phyloP scores from a whole-genome alignment of 805 yeast genomes.

The Kluyveromyces starmeri region DNA sequence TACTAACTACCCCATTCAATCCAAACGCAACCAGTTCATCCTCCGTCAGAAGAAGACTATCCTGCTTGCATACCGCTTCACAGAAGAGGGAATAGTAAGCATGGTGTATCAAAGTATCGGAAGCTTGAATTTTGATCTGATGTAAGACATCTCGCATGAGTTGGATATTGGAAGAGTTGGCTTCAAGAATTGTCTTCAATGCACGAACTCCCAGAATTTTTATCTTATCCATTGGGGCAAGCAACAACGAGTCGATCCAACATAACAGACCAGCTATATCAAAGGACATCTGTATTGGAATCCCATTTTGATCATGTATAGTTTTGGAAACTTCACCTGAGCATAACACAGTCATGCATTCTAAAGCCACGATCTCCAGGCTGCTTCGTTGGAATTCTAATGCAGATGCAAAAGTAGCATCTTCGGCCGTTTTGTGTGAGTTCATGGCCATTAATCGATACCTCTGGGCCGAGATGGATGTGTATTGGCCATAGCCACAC shows the following conservation, averaged over 20 bases:
- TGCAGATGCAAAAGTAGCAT: slow-evolving; percentile 54
- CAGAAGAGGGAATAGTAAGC: slow-evolving; percentile 66
- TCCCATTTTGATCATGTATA: slow-evolving; percentile 13
- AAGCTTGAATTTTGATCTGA: slow-evolving; percentile 60
- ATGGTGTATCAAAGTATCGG: slow-evolving; percentile 43
- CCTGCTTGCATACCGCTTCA: slow-evolving; percentile 47
- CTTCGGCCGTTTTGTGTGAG: slow-evolving; percentile 30
- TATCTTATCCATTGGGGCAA: slow-evolving; percentile 47
- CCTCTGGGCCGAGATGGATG: slow-evolving; percentile 53
- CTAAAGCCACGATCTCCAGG: slow-evolving; percentile 60
- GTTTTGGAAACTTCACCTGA: slow-evolving; percentile 60
- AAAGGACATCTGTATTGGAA: slow-evolving; percentile 49
- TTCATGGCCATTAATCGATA: slow-evolving; percentile 47
- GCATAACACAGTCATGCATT: slow-evolving; percentile 78
- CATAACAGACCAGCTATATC: slow-evolving; percentile 57
- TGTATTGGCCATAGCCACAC: slow-evolving; percentile 82
- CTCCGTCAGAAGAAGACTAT: slow-evolving; percentile 42
- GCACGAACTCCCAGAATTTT: slow-evolving; percentile 64
- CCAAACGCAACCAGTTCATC: slow-evolving; percentile 69
- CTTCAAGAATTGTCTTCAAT: slow-evolving; percentile 51
- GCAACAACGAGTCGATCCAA: slow-evolving; percentile 75
- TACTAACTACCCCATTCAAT: slow-evolving; percentile 70
- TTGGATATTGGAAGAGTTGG: slow-evolving; percentile 47
- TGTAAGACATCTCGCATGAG: slow-evolving; percentile 49
- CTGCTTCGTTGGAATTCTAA: slow-evolving; percentile 71